Conservation (phyloP, 2,329 filamentous ascomycete genomes). For the Fusarium fracticaudum region DNA sequence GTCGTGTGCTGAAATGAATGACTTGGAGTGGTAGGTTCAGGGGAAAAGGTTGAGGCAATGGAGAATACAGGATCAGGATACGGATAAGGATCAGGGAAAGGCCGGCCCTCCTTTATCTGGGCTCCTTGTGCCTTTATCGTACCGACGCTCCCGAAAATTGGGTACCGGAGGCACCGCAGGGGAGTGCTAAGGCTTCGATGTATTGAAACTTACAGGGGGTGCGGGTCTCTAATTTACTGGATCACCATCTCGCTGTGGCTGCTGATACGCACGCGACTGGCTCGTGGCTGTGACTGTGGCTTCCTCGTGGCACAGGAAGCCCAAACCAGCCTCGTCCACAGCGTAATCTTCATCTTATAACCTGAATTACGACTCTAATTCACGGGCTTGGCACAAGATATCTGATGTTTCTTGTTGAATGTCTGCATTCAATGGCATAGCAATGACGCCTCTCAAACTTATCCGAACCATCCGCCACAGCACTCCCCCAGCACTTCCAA, state of each 20-base stretch:
- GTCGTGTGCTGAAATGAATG: neutral
- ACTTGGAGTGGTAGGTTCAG: slow-evolving; percentile 13
- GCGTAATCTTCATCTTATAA: slow-evolving; percentile 6
- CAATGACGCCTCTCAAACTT: slow-evolving; percentile 15
- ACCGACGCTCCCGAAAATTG: slow-evolving; percentile 37
- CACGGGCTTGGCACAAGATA: neutral
- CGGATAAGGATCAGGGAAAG: slow-evolving; percentile 2
- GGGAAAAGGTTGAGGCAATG: slow-evolving; percentile 23
- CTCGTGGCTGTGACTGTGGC: slow-evolving; percentile 19
- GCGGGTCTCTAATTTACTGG: slow-evolving; percentile 14
- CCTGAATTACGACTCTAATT: slow-evolving; percentile 3
- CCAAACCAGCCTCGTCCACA: slow-evolving; percentile 12
- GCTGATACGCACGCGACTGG: neutral
- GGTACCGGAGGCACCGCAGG: slow-evolving; percentile 4
- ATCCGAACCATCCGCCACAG: slow-evolving; percentile 11
- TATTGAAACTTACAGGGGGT: slow-evolving; percentile 8
- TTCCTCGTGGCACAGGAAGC: slow-evolving; percentile 23
- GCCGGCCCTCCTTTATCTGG: slow-evolving; percentile 21
- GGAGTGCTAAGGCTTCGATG: neutral
- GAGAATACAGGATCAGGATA: slow-evolving; percentile 21
- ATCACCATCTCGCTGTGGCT: neutral
- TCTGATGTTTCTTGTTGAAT: neutral
- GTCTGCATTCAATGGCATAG: neutral
- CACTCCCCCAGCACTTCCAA: neutral
- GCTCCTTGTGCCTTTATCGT: slow-evolving; percentile 23